Conservation (phyloP, 352 stramenopile species). For the Globisporangium ultimum region DNA sequence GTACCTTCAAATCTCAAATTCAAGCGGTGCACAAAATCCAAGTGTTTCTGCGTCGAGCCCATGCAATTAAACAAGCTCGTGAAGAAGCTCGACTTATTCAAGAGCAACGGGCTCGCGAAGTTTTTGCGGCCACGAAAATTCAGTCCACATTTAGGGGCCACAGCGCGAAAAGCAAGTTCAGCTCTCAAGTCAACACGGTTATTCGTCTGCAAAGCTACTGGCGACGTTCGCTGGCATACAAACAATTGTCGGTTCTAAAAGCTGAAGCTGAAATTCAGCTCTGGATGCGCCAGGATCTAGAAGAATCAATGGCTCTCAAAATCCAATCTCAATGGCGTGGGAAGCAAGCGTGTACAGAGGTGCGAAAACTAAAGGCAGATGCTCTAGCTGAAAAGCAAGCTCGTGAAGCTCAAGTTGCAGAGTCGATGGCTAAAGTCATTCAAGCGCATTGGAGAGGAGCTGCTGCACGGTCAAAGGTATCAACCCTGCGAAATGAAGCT, state of each 20-base stretch:
- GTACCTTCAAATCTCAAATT: slow-evolving; percentile 22
- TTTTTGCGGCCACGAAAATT: slow-evolving; percentile 23
- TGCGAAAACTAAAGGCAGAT: slow-evolving; percentile 9
- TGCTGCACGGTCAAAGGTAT: slow-evolving; percentile 10
- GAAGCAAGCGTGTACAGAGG: slow-evolving; percentile 13
- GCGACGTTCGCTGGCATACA: slow-evolving; percentile 17
- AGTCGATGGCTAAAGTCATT: slow-evolving; percentile 20
- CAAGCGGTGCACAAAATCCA: slow-evolving; percentile 27
- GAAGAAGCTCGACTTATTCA: background rate
- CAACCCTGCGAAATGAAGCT: slow-evolving; percentile 1
- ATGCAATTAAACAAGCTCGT: slow-evolving; percentile 16
- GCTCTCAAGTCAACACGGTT: slow-evolving; percentile 17
- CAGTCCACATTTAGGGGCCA: slow-evolving; percentile 21
- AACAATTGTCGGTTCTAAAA: slow-evolving; percentile 13
- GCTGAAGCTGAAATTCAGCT: slow-evolving; percentile 13
- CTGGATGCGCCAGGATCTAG: slow-evolving; percentile 14
- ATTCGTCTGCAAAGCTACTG: slow-evolving; percentile 31
- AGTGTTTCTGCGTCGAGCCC: slow-evolving; percentile 18
- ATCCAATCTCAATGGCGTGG: slow-evolving; percentile 36
- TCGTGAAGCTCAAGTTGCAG: background rate
- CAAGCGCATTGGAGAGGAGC: slow-evolving; percentile 26
- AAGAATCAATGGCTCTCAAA: slow-evolving; percentile 25
- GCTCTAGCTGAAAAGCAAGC: slow-evolving; percentile 5
- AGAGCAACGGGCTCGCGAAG: background rate
- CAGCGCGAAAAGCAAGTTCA: slow-evolving; percentile 9